phyloP scores from a whole-genome alignment of 805 yeast genomes.

The Yarrowia hollandica region DNA sequence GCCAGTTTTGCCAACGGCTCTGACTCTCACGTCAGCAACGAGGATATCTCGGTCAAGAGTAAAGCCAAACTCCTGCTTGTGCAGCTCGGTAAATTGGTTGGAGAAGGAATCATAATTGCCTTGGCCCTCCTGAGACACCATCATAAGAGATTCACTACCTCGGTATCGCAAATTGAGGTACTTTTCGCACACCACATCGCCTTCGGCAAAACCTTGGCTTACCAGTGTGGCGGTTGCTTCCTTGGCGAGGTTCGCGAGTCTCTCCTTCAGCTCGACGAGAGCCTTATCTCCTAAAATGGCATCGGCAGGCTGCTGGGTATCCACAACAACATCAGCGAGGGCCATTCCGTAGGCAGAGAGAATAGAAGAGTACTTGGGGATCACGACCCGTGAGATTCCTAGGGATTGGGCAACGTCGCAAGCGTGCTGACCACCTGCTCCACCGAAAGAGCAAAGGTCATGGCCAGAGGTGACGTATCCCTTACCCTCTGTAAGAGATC shows the following conservation, averaged over 20 bases:
- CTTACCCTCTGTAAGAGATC: conserved; percentile 80
- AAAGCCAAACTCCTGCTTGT: conserved; percentile 74
- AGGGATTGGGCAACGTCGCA: conserved; percentile 69
- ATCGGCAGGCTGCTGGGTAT: conserved; percentile 72
- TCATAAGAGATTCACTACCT: conserved; percentile 86
- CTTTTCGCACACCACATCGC: conserved; percentile 55
- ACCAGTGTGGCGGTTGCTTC: conserved; percentile 47
- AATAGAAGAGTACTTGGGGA: conserved; percentile 80
- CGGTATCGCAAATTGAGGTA: conserved; percentile 76
- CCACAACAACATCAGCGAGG: conserved; percentile 80
- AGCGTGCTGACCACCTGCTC: conserved; percentile 93
- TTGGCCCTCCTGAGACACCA: conserved; percentile 48
- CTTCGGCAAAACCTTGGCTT: conserved; percentile 55
- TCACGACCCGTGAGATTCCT: conserved; percentile 66
- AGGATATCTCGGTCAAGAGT: conserved; percentile 57
- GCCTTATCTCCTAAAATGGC: conserved; percentile 43
- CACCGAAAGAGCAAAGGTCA: conserved; percentile 80
- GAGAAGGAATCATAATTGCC: conserved; percentile 38
- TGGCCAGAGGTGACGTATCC: conserved; percentile 70
- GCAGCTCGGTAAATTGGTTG: conserved; percentile 53
- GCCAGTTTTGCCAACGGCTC: conserved; percentile 67
- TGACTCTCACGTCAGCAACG: conserved; percentile 71
- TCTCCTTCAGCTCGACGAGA: conserved; percentile 43
- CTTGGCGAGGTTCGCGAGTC: conserved; percentile 49
- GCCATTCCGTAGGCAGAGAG: conserved; percentile 88